Evolutionary conservation across 2,329 filamentous ascomycete genomes (phyloP).

Genomic region (Paraphaeosphaeria minitans): DNA sequence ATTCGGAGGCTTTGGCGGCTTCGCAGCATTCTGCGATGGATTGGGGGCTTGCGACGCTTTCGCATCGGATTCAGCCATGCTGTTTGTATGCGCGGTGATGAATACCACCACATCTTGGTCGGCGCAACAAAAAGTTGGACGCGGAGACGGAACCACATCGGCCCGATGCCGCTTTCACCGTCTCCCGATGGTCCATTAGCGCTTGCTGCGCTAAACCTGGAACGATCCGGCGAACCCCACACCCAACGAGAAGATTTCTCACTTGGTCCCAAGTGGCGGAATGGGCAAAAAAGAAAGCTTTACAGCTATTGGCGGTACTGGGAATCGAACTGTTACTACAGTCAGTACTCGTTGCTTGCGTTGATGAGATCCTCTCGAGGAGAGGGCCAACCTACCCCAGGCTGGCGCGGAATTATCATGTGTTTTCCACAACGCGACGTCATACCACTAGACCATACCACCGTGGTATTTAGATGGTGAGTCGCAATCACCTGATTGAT

Average conservation of each 20-base stretch:
- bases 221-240: not conserved
- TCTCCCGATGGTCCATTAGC: not conserved
- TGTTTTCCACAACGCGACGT: slow-evolving; percentile 24
- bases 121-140: slow-evolving; percentile 30
- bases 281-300: slow-evolving; percentile 11
- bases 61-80: slow-evolving; percentile 40
- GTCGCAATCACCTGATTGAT: slow-evolving; percentile 11
- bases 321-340: slow-evolving; percentile 21
- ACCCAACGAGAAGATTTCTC: not conserved
- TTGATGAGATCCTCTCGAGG: slow-evolving; percentile 8
- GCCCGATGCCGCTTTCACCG: not conserved
- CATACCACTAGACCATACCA: slow-evolving; percentile 29
- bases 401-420: slow-evolving; percentile 19
- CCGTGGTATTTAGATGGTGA: slow-evolving; percentile 10
- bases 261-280: not conserved
- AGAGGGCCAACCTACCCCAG: slow-evolving; percentile 19
- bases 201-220: not conserved
- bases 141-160: slow-evolving; percentile 7
- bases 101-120: slow-evolving; percentile 1
- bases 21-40: slow-evolving; percentile 28
- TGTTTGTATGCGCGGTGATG: slow-evolving; percentile 18
- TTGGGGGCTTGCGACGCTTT: slow-evolving; percentile 33
- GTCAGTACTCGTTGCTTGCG: slow-evolving; percentile 10
- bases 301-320: slow-evolving; percentile 20
- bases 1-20: slow-evolving; percentile 42